A percentile compares a stretch with the other conserved stretches of the same genome.
These are phyloP conservation scores for Cucumis cinereus DNA, from an alignment of 306 rosid species.

Conservation along the genomic window DNA sequence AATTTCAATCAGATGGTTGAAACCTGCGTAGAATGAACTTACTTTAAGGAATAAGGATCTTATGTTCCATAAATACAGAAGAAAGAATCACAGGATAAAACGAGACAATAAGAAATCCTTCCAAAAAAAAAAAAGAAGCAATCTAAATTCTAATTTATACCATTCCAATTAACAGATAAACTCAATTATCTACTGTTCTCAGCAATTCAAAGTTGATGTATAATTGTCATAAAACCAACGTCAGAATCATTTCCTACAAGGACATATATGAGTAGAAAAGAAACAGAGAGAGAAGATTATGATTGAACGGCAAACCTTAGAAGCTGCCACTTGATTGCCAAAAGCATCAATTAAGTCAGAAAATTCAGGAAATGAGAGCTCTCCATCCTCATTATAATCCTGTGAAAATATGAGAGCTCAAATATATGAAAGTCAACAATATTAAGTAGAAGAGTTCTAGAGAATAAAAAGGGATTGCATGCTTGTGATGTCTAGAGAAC, in stretches of 20 bases:
- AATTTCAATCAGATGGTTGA: neutral
- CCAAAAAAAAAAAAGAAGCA: neutral
- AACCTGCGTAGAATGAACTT: neutral
- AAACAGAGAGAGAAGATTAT: neutral
- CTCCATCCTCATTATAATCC: slow-evolving; percentile 90
- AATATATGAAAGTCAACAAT: neutral
- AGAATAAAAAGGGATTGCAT: neutral
- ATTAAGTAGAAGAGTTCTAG: neutral
- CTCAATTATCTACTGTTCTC: neutral
- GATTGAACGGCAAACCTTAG: slow-evolving; percentile 40
- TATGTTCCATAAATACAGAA: neutral
- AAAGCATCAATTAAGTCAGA: slow-evolving; percentile 73
- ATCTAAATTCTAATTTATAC: neutral
- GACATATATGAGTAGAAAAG: neutral
- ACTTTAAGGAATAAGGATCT: neutral
- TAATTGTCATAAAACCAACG: neutral
- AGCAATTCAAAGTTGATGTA: neutral
- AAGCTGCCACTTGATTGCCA: slow-evolving; percentile 68
- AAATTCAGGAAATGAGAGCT: slow-evolving; percentile 75
- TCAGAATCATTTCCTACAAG: neutral
- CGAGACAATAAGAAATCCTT: neutral
- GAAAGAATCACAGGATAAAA: neutral
- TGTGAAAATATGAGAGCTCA: slow-evolving; percentile 20
- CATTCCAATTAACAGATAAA: neutral
- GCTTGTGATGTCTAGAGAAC: neutral